Evolutionary conservation across 129 eudicot genomes (phyloP).

Genomic region (carrot (Daucus carota)): DH1_v3.0 NC_030384.2:32211001-32211500

Average conservation of each 20-base stretch:
- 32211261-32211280: slow-evolving; percentile 18
- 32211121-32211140: background rate
- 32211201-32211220: slow-evolving; percentile 23
- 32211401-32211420: background rate
- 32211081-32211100: background rate
- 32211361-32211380: slow-evolving; percentile 7
- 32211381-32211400: background rate
- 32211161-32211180: background rate
- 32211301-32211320: slow-evolving; percentile 15
- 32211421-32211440: background rate
- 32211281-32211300: slow-evolving; percentile 19
- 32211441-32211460: background rate
- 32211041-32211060: background rate
- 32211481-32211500: background rate
- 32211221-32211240: slow-evolving; percentile 19
- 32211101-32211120: background rate
- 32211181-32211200: slow-evolving; percentile 19
- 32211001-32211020: too few species aligned
- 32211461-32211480: background rate
- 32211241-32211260: slow-evolving; percentile 29
- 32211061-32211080: background rate
- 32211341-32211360: slow-evolving; percentile 12
- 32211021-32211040: too few species aligned
- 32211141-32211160: background rate
- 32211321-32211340: slow-evolving; percentile 9